Evolutionary conservation across 1,139 yeast species (phyloP).

Genomic region (Candida labiduridarum): DNA sequence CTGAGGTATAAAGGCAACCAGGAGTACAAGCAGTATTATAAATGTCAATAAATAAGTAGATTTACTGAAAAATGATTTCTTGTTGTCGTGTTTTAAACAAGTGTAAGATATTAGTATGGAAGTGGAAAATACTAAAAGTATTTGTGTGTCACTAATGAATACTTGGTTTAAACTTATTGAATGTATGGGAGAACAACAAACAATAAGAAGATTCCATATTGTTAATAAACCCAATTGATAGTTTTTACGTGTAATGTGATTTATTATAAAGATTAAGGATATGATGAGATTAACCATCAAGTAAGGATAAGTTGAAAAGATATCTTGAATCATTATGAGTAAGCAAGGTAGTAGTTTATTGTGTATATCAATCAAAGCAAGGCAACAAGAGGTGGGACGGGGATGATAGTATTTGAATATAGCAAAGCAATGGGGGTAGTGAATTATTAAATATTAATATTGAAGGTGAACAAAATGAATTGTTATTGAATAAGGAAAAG

Average conservation of each 20-base stretch:
- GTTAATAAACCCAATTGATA: conserved; percentile 6
- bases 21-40: conserved; percentile 4
- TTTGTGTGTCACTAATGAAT: not conserved
- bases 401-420: too few species aligned
- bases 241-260: conserved; percentile 2
- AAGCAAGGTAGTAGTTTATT: not conserved
- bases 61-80: conserved; percentile 2
- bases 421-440: not conserved
- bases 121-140: conserved; percentile 3
- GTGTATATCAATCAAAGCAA: too few species aligned
- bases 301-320: conserved; percentile 10
- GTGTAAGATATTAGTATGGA: conserved; percentile 5
- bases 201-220: conserved; percentile 13
- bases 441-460: not conserved
- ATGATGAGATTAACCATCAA: conserved; percentile 8
- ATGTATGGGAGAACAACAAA: conserved; percentile 2
- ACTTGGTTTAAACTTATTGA: not conserved
- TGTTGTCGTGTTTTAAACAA: conserved; percentile 1
- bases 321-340: not conserved
- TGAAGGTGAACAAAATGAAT: not conserved
- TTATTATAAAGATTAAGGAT: conserved; percentile 8
- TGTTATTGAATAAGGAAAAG: conserved; percentile 2
- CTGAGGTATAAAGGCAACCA: conserved; percentile 4
- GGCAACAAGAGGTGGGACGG: too few species aligned
- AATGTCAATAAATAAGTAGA: conserved; percentile 6